A percentile compares a stretch with the other conserved stretches of the same genome.
phyloP scores from a whole-genome alignment of 2,329 filamentous ascomycete species.

The Fusarium sp. region DNA sequence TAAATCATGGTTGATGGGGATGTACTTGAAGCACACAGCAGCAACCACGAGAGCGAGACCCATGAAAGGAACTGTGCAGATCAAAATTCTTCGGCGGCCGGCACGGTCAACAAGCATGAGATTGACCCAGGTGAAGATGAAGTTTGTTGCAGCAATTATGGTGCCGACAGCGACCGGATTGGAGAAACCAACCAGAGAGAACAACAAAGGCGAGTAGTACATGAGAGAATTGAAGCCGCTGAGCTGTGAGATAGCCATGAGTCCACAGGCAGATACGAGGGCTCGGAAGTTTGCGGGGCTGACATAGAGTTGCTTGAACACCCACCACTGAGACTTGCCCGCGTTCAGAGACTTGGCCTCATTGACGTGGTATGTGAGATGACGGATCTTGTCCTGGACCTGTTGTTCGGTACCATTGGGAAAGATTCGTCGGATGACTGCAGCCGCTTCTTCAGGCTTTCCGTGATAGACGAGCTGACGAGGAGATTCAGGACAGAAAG shows the following conservation, averaged over 20 bases:
- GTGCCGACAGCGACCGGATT: conserved; percentile 58
- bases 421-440: conserved; percentile 52
- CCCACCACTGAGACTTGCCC: conserved; percentile 52
- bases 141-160: conserved; percentile 57
- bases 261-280: conserved; percentile 56
- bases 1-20: conserved; percentile 54
- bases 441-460: conserved; percentile 51
- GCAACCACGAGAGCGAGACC: conserved; percentile 52
- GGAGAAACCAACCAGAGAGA: conserved; percentile 59
- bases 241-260: conserved; percentile 63
- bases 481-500: conserved; percentile 59
- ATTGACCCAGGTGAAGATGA: conserved; percentile 60
- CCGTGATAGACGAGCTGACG: conserved; percentile 57
- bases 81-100: conserved; percentile 56
- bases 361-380: conserved; percentile 51
- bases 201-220: conserved; percentile 61
- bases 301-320: conserved; percentile 57
- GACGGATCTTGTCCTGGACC: conserved; percentile 54
- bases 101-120: conserved; percentile 56
- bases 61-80: conserved; percentile 57
- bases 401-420: conserved; percentile 53
- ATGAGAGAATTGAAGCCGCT: conserved; percentile 62
- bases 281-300: conserved; percentile 56
- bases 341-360: conserved; percentile 51
- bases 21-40: conserved; percentile 53